phyloP scores from a whole-genome alignment of 2,329 filamentous ascomycete species.

The Tricladium varicosporioides region DNA sequence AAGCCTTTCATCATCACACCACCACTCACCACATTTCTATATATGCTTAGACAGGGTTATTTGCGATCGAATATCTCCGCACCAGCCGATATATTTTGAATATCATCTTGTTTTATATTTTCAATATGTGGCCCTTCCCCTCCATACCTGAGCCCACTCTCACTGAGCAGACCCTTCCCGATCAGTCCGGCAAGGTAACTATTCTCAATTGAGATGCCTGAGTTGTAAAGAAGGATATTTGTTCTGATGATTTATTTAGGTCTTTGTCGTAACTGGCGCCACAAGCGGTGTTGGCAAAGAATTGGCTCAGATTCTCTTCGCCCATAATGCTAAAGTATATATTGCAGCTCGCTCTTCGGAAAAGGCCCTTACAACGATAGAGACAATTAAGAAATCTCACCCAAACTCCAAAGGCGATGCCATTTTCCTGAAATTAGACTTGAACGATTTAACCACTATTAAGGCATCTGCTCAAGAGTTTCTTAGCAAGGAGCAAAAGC shows the following conservation, averaged over 20 bases:
- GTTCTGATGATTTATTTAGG: slow-evolving; percentile 17
- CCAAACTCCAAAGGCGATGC: slow-evolving; percentile 36
- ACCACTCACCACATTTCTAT: too few relatives aligned
- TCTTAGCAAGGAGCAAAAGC: slow-evolving; percentile 33
- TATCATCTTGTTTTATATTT: too few relatives aligned
- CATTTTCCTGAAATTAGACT: slow-evolving; percentile 38
- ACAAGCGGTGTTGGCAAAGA: slow-evolving; percentile 40
- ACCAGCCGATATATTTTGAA: too few relatives aligned
- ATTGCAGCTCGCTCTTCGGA: slow-evolving; percentile 40
- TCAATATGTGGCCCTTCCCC: too few relatives aligned
- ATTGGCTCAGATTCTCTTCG: slow-evolving; percentile 40
- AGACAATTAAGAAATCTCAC: slow-evolving; percentile 35
- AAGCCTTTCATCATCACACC: too few relatives aligned
- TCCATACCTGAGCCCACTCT: background rate
- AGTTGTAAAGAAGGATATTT: too few relatives aligned
- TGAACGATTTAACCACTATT: slow-evolving; percentile 40
- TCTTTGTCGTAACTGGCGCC: slow-evolving; percentile 40
- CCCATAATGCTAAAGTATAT: slow-evolving; percentile 43
- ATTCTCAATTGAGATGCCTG: too few relatives aligned
- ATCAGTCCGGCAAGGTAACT: slow-evolving; percentile 26
- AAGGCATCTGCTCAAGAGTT: slow-evolving; percentile 39
- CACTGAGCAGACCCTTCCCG: slow-evolving; percentile 5
- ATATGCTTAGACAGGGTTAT: too few relatives aligned
- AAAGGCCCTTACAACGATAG: slow-evolving; percentile 40
- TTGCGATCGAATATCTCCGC: too few relatives aligned